Evolutionary conservation across 306 rosid species (phyloP), one percentile per base, ranked within the genome.

Genomic region (Gynostemma pentaphyllum): DNA sequence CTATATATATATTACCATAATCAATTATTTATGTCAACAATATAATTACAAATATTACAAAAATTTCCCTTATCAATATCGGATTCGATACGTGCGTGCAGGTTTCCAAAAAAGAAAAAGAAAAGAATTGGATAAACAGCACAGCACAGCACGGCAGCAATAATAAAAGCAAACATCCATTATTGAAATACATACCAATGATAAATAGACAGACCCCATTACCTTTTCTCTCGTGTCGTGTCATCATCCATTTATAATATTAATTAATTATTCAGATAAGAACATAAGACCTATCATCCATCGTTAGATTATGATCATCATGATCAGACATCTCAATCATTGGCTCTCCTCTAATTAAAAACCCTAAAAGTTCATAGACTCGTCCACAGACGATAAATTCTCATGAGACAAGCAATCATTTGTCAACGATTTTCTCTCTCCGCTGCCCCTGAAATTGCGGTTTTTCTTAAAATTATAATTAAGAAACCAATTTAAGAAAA

Each of bases 401-500:
- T 32, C 28, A 12, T 6, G 4, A 26, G 13, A 54, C 7, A 29
- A 0, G 32, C 32, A 29, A 0, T n/a, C 32, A 49, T 49, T 3
- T 12, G 16, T 54, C 60, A 53, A 53, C 9, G 26, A 44, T 26
- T 28, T n/a, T 24, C 9, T 24, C 13, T 56, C 47, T 40, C 30
- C 22, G 24, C 34, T 11, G 47, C 78, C 73, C 64, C 66, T 46
- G 5, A 66, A 62, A 5, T 69, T 73, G 80, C 74, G 46, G 26
- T 19, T 13, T 16, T 70, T 14, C 4, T 67, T 64, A 4, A 37
- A 52, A 34, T 66, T 18, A 41, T n/a, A n/a, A n/a, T n/a, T n/a
- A n/a, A n/a, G n/a, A n/a, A n/a, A n/a, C n/a, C n/a, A n/a, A n/a
- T n/a, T n/a, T n/a, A 15, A 29, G 10, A 46, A 9, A 12, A 10